phyloP scores from a whole-genome alignment of 306 rosid species.

The Sphenostylis stenocarpa region DNA sequence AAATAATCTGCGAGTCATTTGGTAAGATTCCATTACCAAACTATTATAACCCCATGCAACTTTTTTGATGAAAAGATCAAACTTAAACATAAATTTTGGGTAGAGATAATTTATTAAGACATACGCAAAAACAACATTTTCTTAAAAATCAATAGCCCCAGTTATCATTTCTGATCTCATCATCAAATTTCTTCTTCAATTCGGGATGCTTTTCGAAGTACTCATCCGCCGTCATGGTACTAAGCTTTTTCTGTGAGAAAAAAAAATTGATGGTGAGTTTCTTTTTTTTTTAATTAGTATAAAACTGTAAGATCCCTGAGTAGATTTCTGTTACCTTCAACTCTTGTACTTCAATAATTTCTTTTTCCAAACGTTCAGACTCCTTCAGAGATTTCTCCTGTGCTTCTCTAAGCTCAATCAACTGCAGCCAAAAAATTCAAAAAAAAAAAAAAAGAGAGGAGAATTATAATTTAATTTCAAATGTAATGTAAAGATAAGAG shows the following conservation, averaged over 20 bases:
- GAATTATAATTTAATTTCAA: no score
- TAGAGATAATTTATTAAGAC: no score
- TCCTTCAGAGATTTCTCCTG: conserved; percentile 80
- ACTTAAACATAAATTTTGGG: not conserved
- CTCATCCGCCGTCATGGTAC: conserved; percentile 95
- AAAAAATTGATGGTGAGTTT: conserved; percentile 35
- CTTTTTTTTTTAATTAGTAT: not conserved
- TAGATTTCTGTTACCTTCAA: conserved; percentile 65
- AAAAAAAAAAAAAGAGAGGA: not conserved
- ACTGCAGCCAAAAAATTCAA: conserved; percentile 44
- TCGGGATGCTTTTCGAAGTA: conserved; percentile 94
- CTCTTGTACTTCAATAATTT: conserved; percentile 76
- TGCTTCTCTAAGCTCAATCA: conserved; percentile 91
- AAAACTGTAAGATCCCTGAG: not conserved
- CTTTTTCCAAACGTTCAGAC: conserved; percentile 93
- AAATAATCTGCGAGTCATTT: not conserved
- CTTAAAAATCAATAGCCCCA: conserved; percentile 91
- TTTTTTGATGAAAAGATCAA: not conserved
- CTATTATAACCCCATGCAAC: not conserved
- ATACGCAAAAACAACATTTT: no score
- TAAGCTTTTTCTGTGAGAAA: conserved; percentile 65
- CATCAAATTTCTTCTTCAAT: conserved; percentile 87
- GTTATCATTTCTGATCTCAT: conserved; percentile 86
- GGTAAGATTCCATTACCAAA: not conserved
- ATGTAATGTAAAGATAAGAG: no score